Evolutionary conservation across 345 rosid genomes (phyloP), one percentile per base, ranked within the genome.

Genomic region (Rhodomyrtus tomentosa): DNA sequence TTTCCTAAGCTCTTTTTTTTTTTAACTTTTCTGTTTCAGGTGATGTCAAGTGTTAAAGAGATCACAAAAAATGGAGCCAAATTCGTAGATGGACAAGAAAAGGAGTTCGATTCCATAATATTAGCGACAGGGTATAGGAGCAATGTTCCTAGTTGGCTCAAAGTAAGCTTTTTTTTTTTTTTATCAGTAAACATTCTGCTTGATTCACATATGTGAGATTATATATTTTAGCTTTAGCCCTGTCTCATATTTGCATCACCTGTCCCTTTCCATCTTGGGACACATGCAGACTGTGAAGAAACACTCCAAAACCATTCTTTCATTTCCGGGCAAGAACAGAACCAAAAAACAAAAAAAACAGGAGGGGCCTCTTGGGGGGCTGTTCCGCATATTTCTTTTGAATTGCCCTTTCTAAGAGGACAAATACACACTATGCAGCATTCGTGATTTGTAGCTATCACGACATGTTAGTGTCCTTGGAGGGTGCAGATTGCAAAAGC

Each of bases 111-210:
- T 89, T 87, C 98, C 25, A 90, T 96, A 84, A 92, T 96, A 50
- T 87, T 96, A 51, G 99, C 99, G 58, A 96, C 99, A 48, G 99
- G 99, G 27, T 96, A 94, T 88, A 93, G 89, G 87, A 96, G 99
- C 91, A 96, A 91, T 20, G 99, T 96, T 50, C 95, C 98, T 83
- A 85, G 88, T 90, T 96, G 99, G 99, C 96, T 96, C 86, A 90
- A 91, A 98, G 99, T 96, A 88, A 85, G 32, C 42, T 18, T 48
- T 80, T 38, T 38, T 48, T 80, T 38, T 38, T 38, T 48, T 49
- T 49, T 12, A 24, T 68, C 79, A 68, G 79, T 36, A 68, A 68
- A 68, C 45, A 36, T 18, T 68, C 45, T 38, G 9, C 24, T 32
- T 10, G 32, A 36, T 36, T 68, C 4, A 32, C 36, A 36, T 68